Conservation (phyloP, 106 monocot genomes). For the Phalaenopsis aphrodite region DNA sequence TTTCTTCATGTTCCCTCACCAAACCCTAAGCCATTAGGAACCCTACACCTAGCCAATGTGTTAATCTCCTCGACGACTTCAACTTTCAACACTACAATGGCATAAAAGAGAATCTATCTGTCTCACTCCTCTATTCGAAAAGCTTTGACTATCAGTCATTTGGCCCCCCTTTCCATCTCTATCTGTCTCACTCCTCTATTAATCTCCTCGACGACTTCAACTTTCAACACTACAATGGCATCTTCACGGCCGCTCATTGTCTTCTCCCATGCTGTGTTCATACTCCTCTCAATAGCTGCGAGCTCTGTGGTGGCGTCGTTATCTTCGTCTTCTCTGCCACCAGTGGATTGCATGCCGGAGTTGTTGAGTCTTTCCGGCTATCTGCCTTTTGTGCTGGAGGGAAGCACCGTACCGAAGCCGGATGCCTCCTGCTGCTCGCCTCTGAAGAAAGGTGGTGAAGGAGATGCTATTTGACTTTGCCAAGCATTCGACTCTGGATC, state of each 20-base stretch:
- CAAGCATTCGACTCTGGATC: constrained; percentile 33
- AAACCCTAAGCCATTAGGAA: not conserved
- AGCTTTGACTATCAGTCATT: too few species aligned
- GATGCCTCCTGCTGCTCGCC: constrained; percentile 44
- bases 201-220: not conserved
- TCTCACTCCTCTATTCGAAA: too few species aligned
- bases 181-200: not conserved
- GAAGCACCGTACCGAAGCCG: constrained; percentile 48
- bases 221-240: not conserved
- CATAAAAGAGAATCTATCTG: too few species aligned
- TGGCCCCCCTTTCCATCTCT: not conserved
- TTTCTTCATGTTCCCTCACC: not conserved
- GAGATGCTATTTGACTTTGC: constrained; percentile 48
- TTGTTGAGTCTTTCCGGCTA: constrained; percentile 42
- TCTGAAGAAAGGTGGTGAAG: constrained; percentile 61
- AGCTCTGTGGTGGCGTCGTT: not conserved
- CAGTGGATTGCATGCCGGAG: constrained; percentile 34
- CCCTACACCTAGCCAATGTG: too few species aligned
- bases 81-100: too few species aligned
- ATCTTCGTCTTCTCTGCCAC: constrained; percentile 22
- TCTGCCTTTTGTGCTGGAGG: constrained; percentile 42
- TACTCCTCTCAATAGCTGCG: not conserved
- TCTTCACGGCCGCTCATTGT: not conserved
- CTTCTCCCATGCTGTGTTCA: not conserved
- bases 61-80: too few species aligned